phyloP scores from a whole-genome alignment of 208 protist genomes.

The Balamuthia mandrillaris region DNA sequence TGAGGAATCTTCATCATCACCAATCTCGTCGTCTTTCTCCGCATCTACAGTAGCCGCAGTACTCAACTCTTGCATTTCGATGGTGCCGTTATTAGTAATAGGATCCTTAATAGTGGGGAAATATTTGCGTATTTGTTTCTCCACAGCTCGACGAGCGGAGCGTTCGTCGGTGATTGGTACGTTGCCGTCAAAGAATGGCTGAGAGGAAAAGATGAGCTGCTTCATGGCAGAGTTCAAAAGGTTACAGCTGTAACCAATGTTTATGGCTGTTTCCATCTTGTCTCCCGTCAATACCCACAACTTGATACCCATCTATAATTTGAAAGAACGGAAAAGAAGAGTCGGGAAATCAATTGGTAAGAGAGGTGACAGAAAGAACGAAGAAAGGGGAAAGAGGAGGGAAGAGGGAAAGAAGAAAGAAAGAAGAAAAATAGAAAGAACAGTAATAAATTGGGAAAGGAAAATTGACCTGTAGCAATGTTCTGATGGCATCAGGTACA shows the following conservation, averaged over 20 bases:
- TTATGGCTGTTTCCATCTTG: constrained; percentile 89
- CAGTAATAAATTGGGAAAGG: neutral
- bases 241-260: constrained; percentile 73
- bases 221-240: constrained; percentile 38
- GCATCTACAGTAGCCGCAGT: too few species aligned
- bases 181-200: too few species aligned
- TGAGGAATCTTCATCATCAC: too few species aligned
- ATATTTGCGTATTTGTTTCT: too few species aligned
- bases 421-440: neutral
- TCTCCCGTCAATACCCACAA: constrained; percentile 96
- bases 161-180: too few species aligned
- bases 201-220: neutral
- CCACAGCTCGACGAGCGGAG: too few species aligned
- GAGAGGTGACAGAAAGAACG: neutral
- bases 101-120: too few species aligned
- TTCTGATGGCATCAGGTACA: constrained; percentile 86
- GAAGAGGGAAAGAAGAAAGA: too few species aligned
- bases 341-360: neutral
- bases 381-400: neutral
- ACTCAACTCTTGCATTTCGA: too few species aligned
- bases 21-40: too few species aligned
- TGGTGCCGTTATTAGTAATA: too few species aligned
- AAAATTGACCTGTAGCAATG: constrained; percentile 42
- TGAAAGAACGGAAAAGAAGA: constrained; percentile 50
- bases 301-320: constrained; percentile 84